These are phyloP conservation scores for Mucor ambiguus DNA, from an alignment of 371 early-diverging fungal species.

Conservation along the genomic window DNA sequence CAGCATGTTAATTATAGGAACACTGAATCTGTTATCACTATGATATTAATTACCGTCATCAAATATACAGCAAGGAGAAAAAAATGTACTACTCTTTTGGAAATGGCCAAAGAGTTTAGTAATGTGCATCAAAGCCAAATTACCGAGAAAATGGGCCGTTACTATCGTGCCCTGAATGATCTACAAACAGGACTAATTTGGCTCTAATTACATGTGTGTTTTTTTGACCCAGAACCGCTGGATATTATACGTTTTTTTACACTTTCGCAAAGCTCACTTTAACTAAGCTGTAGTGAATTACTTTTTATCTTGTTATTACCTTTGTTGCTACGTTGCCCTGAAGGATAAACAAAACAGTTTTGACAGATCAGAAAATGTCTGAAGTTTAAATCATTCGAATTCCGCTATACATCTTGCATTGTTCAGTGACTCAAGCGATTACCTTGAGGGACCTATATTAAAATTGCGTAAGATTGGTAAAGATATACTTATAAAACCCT, in stretches of 20 bases:
- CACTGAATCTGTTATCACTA: too few relatives aligned
- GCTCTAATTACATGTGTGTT: not conserved
- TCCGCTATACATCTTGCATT: not conserved
- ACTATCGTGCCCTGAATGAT: not conserved
- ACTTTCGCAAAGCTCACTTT: not conserved
- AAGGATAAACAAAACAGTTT: not conserved
- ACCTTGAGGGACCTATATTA: not conserved
- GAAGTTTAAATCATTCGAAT: too few relatives aligned
- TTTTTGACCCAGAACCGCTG: not conserved
- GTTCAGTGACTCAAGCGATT: too few relatives aligned
- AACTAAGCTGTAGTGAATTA: not conserved
- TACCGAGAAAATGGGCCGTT: conserved; percentile 2
- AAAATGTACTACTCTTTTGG: not conserved
- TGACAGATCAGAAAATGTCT: conserved; percentile 2
- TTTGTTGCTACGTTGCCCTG: not conserved
- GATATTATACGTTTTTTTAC: not conserved
- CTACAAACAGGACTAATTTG: not conserved
- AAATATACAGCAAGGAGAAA: not conserved
- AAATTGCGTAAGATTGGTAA: not conserved
- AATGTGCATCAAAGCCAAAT: not conserved
- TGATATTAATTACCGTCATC: not conserved
- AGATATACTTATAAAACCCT: not conserved
- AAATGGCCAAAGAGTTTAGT: not conserved
- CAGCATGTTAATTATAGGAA: not conserved
- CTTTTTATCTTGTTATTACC: not conserved